A percentile compares a stretch with the other conserved stretches of the same genome.
Conservation (phyloP, 495 filamentous ascomycete species). For the Penicillium desertorum region DNA sequence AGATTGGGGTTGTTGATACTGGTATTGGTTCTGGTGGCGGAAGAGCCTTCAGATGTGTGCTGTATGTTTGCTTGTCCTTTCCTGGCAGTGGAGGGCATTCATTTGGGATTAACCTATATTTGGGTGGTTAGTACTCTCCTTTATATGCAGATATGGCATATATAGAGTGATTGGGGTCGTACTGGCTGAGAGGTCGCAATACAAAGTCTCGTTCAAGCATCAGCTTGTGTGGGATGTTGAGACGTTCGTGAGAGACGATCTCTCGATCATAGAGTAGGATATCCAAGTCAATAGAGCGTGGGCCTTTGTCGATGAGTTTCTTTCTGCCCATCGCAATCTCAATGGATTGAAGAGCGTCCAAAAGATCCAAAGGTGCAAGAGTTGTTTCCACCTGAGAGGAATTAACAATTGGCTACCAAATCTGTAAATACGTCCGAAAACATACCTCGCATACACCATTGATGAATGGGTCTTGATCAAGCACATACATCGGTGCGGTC, state of each 20-base stretch:
- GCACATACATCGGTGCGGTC: slow-evolving; percentile 93
- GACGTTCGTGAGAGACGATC: slow-evolving; percentile 61
- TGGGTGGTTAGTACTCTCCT: slow-evolving; percentile 2
- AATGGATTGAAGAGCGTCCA: slow-evolving; percentile 78
- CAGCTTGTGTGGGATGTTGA: slow-evolving; percentile 79
- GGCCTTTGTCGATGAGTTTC: slow-evolving; percentile 89
- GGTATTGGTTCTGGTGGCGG: slow-evolving; percentile 51
- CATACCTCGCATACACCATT: slow-evolving; percentile 91
- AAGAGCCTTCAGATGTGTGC: slow-evolving; percentile 62
- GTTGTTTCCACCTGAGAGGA: slow-evolving; percentile 71
- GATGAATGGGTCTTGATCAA: slow-evolving; percentile 82
- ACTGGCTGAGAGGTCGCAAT: slow-evolving; percentile 85
- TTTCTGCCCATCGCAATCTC: slow-evolving; percentile 74
- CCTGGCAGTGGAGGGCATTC: slow-evolving; percentile 47
- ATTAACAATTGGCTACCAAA: slow-evolving; percentile 8
- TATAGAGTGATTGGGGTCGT: slow-evolving; percentile 15
- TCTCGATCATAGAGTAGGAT: slow-evolving; percentile 83
- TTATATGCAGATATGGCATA: background rate
- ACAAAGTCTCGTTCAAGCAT: slow-evolving; percentile 96
- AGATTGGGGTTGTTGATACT: slow-evolving; percentile 70
- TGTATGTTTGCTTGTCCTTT: slow-evolving; percentile 38
- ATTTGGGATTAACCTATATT: slow-evolving; percentile 60
- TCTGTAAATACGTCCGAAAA: too few species aligned
- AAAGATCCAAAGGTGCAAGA: slow-evolving; percentile 68
- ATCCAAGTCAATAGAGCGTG: slow-evolving; percentile 90